Evolutionary conservation across 192 early-diverging fungal genomes (phyloP).

Genomic region (Linnemannia zychae): DNA sequence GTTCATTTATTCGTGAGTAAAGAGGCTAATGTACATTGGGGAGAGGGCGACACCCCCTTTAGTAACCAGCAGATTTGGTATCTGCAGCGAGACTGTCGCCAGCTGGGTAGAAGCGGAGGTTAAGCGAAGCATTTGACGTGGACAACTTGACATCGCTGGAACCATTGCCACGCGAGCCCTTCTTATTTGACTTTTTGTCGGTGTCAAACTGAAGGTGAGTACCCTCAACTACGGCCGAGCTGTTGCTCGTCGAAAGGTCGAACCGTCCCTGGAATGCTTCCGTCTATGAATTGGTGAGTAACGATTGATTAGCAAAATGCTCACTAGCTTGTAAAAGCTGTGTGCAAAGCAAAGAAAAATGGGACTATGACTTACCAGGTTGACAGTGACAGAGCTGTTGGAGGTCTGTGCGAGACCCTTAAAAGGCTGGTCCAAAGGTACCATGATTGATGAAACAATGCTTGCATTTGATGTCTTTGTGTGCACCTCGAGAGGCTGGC

Average conservation of each 20-base stretch:
- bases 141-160: conserved; percentile 12
- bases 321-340: background rate
- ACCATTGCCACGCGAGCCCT: conserved; percentile 24
- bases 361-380: conserved; percentile 26
- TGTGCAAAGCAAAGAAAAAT: background rate
- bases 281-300: conserved; percentile 10
- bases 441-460: conserved; percentile 44
- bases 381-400: conserved; percentile 35
- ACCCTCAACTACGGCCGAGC: conserved; percentile 28
- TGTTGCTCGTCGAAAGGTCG: conserved; percentile 34
- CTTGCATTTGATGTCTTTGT: conserved; percentile 31
- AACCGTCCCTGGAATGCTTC: conserved; percentile 40
- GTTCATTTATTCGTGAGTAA: background rate
- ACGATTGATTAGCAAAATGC: background rate
- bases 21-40: background rate
- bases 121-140: conserved; percentile 21
- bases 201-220: conserved; percentile 19
- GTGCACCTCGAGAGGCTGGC: conserved; percentile 38
- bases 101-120: conserved; percentile 36
- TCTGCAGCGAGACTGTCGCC: conserved; percentile 27
- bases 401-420: conserved; percentile 13
- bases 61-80: background rate
- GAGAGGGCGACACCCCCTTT: background rate
- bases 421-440: conserved; percentile 25
- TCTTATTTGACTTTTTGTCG: conserved; percentile 38